Conservation (phyloP, 371 early-diverging fungal species). For the Mucor saturninus region DNA sequence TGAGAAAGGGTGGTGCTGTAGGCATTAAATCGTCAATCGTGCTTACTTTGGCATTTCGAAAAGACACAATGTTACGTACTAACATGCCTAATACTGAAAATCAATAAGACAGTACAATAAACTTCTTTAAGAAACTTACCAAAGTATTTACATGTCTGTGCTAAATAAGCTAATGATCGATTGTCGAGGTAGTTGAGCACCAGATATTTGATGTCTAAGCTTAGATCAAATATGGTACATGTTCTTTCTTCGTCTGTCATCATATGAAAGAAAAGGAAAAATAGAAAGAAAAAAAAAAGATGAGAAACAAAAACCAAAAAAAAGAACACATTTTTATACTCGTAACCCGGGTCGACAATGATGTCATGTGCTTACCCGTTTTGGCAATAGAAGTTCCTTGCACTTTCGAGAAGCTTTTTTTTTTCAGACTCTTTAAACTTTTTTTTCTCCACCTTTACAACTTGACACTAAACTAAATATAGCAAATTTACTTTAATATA, state of each 20-base stretch:
- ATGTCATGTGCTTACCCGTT: background rate
- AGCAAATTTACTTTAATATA: too few relatives aligned
- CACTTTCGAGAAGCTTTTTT: constrained; percentile 9
- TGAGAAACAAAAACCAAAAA: background rate
- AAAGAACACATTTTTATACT: background rate
- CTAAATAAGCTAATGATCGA: constrained; percentile 22
- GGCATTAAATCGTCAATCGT: constrained; percentile 13
- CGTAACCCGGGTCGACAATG: constrained; percentile 7
- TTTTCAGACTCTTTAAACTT: background rate
- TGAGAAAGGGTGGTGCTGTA: constrained; percentile 17
- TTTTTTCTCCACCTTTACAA: background rate
- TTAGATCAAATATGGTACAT: constrained; percentile 20
- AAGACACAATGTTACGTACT: constrained; percentile 21
- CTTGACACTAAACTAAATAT: too few relatives aligned
- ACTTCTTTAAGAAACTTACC: constrained; percentile 15
- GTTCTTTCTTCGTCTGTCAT: too few relatives aligned
- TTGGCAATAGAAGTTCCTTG: constrained; percentile 5
- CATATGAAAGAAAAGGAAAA: background rate
- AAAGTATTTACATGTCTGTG: constrained; percentile 30
- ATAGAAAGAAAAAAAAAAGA: constrained; percentile 2
- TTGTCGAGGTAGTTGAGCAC: constrained; percentile 24
- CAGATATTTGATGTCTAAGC: constrained; percentile 21
- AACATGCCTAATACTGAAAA: constrained; percentile 10
- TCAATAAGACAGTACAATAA: background rate
- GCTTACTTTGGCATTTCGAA: constrained; percentile 15